Evolutionary conservation across 257 asterid species (phyloP), one percentile per base, ranked within the genome.

Genomic region (Oldenlandia corymbosa): DNA sequence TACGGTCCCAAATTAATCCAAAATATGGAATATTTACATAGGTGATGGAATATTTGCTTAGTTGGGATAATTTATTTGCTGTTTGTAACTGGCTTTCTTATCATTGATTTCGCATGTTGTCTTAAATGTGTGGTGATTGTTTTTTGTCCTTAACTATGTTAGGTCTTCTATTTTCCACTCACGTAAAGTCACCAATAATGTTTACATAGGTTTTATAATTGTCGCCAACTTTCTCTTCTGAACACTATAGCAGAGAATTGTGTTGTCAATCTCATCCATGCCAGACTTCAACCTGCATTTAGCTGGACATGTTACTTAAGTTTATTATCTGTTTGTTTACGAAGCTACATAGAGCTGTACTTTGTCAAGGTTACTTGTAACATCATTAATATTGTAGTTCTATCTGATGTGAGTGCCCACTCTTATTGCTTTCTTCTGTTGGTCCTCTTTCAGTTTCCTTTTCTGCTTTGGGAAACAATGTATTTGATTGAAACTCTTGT

Each of bases 401-500:
- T 5, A 12, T 62, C 45, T 32, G 46, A 62, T 47, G 43, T 48
- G 46, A 26, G 48, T 10, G 30, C 48, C 23, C 32, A 47, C 48
- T 46, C 27, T 31, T 34, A 21, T 43, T 36, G 16, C 47, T 62
- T 62, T 62, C 43, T 61, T n/a, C 28, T 20, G 32, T 21, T 62
- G 34, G 11, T 31, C n/a, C n/a, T 31, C 43, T 36, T 20, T 36
- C 24, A 36, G 16, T 23, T 21, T 5, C 39, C 21, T 0, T 32
- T 48, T 48, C 24, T 49, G 20, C 27, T 3, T 48, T 49, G 34
- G 50, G 64, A 63, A 63, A 30, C 31, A 51, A n/a, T 31, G 48
- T 47, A 20, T 70, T 61, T 64, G 58, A 50, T 57, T 42, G 10
- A 48, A n/a, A 47, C 73, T 71, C 64, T 61, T 78, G 60, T 78